Evolutionary conservation across 2,329 filamentous ascomycete genomes (phyloP).

Genomic region (Ambrosiella cleistominuta): DNA sequence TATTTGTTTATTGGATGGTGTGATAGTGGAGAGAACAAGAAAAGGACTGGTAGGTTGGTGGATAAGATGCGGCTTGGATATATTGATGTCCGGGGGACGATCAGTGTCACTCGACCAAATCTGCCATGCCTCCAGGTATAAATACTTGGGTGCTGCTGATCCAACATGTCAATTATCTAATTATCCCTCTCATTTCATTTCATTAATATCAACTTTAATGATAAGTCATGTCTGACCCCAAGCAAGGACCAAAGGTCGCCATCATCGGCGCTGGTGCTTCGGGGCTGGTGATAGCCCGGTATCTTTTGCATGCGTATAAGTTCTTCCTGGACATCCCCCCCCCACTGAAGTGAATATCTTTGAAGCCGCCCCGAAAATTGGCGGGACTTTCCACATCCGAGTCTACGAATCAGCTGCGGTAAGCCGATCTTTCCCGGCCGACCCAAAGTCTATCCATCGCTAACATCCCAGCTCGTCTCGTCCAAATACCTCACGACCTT

Average conservation of each 20-base stretch:
- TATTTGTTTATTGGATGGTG: too few relatives aligned
- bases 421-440: background rate
- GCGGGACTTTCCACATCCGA: conserved; percentile 30
- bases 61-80: too few relatives aligned
- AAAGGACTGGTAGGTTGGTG: too few relatives aligned
- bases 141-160: too few relatives aligned
- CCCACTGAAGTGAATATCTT: conserved; percentile 28
- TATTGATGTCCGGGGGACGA: too few relatives aligned
- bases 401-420: conserved; percentile 31
- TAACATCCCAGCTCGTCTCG: conserved; percentile 25
- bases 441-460: background rate
- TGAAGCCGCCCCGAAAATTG: conserved; percentile 26
- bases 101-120: too few relatives aligned
- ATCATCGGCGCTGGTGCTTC: conserved; percentile 28
- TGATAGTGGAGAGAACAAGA: too few relatives aligned
- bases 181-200: background rate
- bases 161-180: background rate
- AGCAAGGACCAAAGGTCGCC: conserved; percentile 18
- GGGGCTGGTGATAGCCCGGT: conserved; percentile 25
- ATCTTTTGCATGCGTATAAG: conserved; percentile 22
- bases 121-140: too few relatives aligned
- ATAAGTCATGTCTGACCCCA: background rate
- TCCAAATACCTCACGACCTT: conserved; percentile 33
- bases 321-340: conserved; percentile 20
- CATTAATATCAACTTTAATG: background rate